Percentiles rank a stretch among this genome's conserved stretches.
Evolutionary conservation across 1,284 basidiomycete genomes (phyloP).

Genomic region (Hymenochaete sp.): DNA sequence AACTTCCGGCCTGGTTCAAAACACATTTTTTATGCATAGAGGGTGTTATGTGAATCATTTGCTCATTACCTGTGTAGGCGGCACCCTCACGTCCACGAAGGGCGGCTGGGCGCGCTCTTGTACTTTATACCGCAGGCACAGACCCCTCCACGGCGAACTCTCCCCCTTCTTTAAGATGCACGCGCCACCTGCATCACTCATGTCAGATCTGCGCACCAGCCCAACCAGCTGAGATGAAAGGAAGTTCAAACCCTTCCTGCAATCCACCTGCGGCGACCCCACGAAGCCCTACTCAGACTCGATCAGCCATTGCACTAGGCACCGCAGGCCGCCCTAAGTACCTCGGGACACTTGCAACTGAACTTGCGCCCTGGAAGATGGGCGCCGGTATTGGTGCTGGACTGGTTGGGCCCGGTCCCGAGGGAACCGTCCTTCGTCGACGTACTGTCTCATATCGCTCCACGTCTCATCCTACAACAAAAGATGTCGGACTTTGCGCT

Average conservation of each 20-base stretch:
- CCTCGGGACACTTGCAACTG: conserved; percentile 32
- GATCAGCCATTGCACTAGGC: conserved; percentile 14
- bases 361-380: conserved; percentile 59
- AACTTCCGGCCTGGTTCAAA: conserved; percentile 10
- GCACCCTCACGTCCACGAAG: conserved; percentile 17
- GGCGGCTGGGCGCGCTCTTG: conserved; percentile 36
- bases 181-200: conserved; percentile 58
- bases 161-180: conserved; percentile 55
- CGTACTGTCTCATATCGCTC: conserved; percentile 14
- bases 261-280: conserved; percentile 12
- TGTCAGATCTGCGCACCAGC: conserved; percentile 68
- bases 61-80: background rate
- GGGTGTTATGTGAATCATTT: background rate
- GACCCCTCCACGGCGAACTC: conserved; percentile 56
- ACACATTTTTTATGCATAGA: background rate
- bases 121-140: conserved; percentile 51
- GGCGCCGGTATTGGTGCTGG: conserved; percentile 54
- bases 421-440: conserved; percentile 50
- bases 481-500: conserved; percentile 16
- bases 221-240: conserved; percentile 26
- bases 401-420: conserved; percentile 41
- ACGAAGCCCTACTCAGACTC: conserved; percentile 11
- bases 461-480: conserved; percentile 16
- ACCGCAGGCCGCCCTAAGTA: conserved; percentile 7
- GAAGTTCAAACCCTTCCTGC: conserved; percentile 10